Conservation (phyloP, 169 alveolate genomes). For the Cryptosporidium ubiquitum region DNA sequence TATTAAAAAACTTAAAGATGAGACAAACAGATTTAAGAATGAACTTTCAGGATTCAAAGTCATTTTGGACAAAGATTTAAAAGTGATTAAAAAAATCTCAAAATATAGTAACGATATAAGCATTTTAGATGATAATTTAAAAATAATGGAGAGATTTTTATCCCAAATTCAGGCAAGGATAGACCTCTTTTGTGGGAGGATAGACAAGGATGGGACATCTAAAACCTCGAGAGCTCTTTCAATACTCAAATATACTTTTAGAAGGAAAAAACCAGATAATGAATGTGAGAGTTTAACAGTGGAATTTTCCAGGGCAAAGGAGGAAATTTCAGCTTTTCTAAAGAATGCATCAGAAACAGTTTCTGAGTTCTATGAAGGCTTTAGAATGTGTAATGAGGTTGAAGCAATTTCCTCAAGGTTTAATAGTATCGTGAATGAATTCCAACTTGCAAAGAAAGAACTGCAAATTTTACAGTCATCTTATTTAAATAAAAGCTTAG, state of each 20-base stretch:
- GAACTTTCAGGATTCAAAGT: neutral
- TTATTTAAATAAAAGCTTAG: neutral
- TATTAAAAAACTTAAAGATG: neutral
- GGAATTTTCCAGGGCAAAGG: conserved; percentile 17
- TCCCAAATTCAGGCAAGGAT: conserved; percentile 7
- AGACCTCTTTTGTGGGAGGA: conserved; percentile 44
- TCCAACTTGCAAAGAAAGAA: neutral
- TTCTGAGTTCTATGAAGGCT: neutral
- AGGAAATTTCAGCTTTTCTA: neutral
- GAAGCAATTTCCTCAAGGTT: conserved; percentile 24
- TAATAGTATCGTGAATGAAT: neutral
- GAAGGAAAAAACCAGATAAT: conserved; percentile 54
- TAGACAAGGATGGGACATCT: neutral
- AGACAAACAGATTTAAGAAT: neutral
- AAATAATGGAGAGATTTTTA: neutral
- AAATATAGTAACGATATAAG: conserved; percentile 1
- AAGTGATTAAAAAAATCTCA: conserved; percentile 2
- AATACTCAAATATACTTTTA: conserved; percentile 17
- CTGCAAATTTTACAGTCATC: neutral
- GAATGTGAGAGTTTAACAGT: conserved; percentile 28
- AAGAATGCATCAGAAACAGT: conserved; percentile 7
- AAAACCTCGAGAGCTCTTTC: conserved; percentile 48
- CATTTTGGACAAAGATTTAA: neutral
- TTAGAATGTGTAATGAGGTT: neutral
- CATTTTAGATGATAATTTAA: conserved; percentile 14